Conservation (phyloP, 805 yeast species). For the Teunomyces kruisii region DNA sequence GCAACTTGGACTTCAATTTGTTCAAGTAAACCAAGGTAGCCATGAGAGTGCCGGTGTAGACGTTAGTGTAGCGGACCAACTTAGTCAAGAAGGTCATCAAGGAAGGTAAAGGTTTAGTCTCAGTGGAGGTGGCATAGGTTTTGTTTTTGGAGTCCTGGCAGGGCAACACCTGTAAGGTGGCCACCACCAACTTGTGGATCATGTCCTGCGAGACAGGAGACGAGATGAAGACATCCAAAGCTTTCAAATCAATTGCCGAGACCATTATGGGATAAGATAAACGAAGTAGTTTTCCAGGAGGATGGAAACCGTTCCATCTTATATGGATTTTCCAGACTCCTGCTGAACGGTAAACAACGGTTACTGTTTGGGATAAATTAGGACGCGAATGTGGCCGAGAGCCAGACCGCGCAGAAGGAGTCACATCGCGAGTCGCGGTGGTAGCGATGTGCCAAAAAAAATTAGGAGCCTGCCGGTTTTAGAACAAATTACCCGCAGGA, state of each 20-base stretch:
- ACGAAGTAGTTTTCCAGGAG: neutral
- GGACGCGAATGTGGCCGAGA: slow-evolving; percentile 1
- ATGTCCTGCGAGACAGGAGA: slow-evolving; percentile 74
- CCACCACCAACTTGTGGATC: slow-evolving; percentile 66
- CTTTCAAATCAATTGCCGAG: slow-evolving; percentile 42
- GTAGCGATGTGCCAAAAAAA: neutral
- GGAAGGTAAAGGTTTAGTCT: slow-evolving; percentile 55
- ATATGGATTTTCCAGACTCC: slow-evolving; percentile 5
- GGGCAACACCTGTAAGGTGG: slow-evolving; percentile 66
- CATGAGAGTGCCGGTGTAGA: slow-evolving; percentile 77
- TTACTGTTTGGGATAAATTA: slow-evolving; percentile 5
- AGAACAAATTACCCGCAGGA: neutral
- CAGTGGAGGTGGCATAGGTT: slow-evolving; percentile 22
- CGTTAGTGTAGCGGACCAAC: slow-evolving; percentile 71
- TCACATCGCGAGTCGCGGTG: neutral
- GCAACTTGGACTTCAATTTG: slow-evolving; percentile 58
- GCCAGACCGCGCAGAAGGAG: slow-evolving; percentile 6
- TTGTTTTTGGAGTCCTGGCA: slow-evolving; percentile 46
- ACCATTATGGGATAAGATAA: slow-evolving; percentile 12
- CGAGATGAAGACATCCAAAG: slow-evolving; percentile 56
- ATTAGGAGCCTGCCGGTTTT: neutral
- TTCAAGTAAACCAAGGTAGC: slow-evolving; percentile 69
- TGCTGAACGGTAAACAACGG: slow-evolving; percentile 5
- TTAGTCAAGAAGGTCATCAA: slow-evolving; percentile 72
- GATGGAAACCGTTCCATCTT: neutral